Conservation (phyloP, 1,284 basidiomycete genomes). For the Pisolithus thermaeus region DNA sequence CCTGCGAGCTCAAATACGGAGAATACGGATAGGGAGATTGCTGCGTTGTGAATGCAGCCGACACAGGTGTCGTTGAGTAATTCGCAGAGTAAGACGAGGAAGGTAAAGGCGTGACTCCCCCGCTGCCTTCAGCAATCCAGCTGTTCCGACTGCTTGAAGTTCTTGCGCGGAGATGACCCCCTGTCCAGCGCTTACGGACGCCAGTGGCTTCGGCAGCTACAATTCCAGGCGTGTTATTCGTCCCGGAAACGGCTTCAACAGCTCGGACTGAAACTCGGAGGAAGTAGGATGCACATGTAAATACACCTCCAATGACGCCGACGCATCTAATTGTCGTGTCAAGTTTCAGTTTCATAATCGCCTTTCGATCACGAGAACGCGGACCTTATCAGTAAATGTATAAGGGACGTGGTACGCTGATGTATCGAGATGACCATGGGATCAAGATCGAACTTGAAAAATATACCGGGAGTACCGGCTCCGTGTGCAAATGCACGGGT, state of each 20-base stretch:
- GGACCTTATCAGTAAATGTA: conserved; percentile 79
- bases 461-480: conserved; percentile 84
- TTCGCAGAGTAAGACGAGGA: conserved; percentile 17
- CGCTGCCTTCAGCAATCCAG: conserved; percentile 39
- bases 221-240: conserved; percentile 49
- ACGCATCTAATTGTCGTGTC: conserved; percentile 41
- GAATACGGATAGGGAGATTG: conserved; percentile 30
- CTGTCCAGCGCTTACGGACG: conserved; percentile 43
- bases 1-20: conserved; percentile 21
- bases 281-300: conserved; percentile 75
- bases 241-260: conserved; percentile 61
- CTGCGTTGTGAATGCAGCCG: conserved; percentile 25
- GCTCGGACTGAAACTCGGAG: conserved; percentile 63
- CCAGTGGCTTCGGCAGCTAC: conserved; percentile 60
- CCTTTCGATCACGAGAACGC: conserved; percentile 10
- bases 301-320: conserved; percentile 77
- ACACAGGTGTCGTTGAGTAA: conserved; percentile 35
- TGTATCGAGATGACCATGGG: conserved; percentile 81
- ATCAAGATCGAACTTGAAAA: conserved; percentile 96
- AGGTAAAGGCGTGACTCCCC: conserved; percentile 9
- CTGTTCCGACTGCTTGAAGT: conserved; percentile 12
- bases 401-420: conserved; percentile 78
- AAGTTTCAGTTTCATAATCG: too few species aligned
- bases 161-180: conserved; percentile 41
- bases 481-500: conserved; percentile 73